These are phyloP conservation scores for Rhizopus stolonifer DNA, from an alignment of 371 early-diverging fungal species.

Conservation along the genomic window DNA sequence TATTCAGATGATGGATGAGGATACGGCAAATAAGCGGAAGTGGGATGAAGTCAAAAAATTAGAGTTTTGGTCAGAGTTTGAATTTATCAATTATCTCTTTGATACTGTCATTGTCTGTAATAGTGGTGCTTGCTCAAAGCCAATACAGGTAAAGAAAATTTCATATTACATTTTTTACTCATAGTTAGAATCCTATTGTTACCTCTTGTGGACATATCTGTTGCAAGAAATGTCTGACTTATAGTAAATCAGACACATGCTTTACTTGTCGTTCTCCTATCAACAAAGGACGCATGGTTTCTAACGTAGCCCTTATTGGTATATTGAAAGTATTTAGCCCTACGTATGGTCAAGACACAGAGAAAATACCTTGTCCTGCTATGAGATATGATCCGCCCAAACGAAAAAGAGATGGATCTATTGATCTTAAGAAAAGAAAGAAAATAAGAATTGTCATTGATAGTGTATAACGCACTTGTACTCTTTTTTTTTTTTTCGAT, in stretches of 20 bases:
- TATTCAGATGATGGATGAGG: conserved; percentile 32
- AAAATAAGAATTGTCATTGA: conserved; percentile 6
- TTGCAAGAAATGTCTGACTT: conserved; percentile 42
- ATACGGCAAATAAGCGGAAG: conserved; percentile 33
- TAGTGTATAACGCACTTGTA: conserved; percentile 25
- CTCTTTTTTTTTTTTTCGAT: too few species aligned
- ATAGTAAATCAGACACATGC: conserved; percentile 30
- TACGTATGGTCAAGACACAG: conserved; percentile 4
- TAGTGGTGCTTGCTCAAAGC: conserved; percentile 28
- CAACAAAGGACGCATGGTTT: neutral
- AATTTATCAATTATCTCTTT: conserved; percentile 39
- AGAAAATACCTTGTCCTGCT: neutral
- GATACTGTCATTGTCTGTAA: conserved; percentile 23
- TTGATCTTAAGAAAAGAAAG: neutral
- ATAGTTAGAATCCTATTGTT: conserved; percentile 50
- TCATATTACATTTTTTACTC: neutral
- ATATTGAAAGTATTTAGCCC: conserved; percentile 32
- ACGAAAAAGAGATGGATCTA: neutral
- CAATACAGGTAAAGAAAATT: conserved; percentile 22
- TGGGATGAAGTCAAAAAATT: conserved; percentile 38
- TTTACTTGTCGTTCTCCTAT: conserved; percentile 42
- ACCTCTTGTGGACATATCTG: conserved; percentile 59
- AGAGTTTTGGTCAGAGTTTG: conserved; percentile 39
- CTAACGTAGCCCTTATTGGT: conserved; percentile 35
- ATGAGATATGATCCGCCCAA: neutral